Base-by-base conservation (phyloP, 805 yeast genomes). In the Pichia gijzeniarum region DNA sequence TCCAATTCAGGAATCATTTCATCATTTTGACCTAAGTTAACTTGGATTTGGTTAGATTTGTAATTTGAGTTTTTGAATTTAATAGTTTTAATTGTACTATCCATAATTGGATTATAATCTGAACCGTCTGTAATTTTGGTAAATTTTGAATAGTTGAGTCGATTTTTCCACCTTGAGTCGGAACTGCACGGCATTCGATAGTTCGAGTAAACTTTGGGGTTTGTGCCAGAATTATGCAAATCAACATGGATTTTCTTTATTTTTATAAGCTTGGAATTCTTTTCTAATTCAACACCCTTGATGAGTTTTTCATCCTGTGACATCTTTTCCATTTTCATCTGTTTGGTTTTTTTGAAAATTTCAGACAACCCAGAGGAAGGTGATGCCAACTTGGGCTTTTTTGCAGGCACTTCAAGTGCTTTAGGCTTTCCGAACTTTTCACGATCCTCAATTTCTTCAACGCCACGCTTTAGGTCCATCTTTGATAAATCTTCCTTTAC, bases 81-180 rank as follows among this genome's bases (percentile, higher is more conserved):
- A 9, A 55, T 47, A 10, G 53, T 53, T 36, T 52, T 45, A 3
- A 54, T 47, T 2, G 56, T 49, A 30, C 55, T 51, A 44, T 54
- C 56, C 39, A 50, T 44, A 8, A 55, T 45, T 13, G 56, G 53
- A 41, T 55, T 55, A 30, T 42, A 36, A 5, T 41, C 21, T 3
- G 16, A 12, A 3, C 44, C 40, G 13, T 44, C 43, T 4, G 48
- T 35, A 17, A 37, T n/a, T 39, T 54, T 55, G 12, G 20, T 20
- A 33, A 55, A 55, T 33, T 35, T 47, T 1, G 56, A 53, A 32
- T 41, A 55, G 25, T 55, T 53, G 2, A 44, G 33, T 22, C 58
- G 42, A 34, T 53, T 48, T 4, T 38, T 30, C 59, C 59, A 55
- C 13, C 40, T 40, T 8, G 54, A 49, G 20, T 52, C 44, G 34